Base-by-base conservation (phyloP, 108 stramenopile genomes). In the Cyclotella baltica region DNA sequence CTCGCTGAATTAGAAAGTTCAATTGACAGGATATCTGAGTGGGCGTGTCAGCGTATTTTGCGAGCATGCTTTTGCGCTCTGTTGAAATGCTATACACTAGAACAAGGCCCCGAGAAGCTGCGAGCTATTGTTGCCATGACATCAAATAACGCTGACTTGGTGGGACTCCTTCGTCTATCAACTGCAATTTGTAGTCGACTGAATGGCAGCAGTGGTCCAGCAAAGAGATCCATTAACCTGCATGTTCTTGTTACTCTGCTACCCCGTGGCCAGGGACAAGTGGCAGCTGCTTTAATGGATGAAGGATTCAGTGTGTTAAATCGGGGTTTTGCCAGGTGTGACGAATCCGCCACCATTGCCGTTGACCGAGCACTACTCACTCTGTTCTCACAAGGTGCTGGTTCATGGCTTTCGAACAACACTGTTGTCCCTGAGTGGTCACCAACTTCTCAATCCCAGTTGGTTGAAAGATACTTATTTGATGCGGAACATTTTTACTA, bases 41-140 rank as follows among this genome's bases (percentile, higher is more conserved):
- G 78, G 78, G 31, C 57, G 27, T 73, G 46, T 19, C 59, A 51
- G n/a, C 65, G 78, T 20, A 34, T 80, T 16, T 35, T 73, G 31
- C 19, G 72, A 67, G 57, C 66, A 50, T 80, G 72, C 50, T 73
- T 38, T 37, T 38, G 28, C 1, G 62, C 22, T n/a, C 38, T 77
- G 28, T 37, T 77, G 69, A 62, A 63, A 4, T 70, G 67, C 31
- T 62, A 27, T 23, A 35, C 58, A 25, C 43, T 43, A 19, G 2
- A 1, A 2, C 11, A 27, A 11, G 55, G 55, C 11, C 2, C 25
- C 55, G 55, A 23, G 20, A n/a, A 11, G 55, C 55, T 28, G 20
- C 33, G 20, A 47, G 70, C 55, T 11, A 25, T 11, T 25, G 20
- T 6, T 55, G 20, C 22, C 20, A 25, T 55, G 10, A 23, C 55